phyloP scores from a whole-genome alignment of 225 moss, liverwort and hornwort species.

The Marchantia paleacea region DNA sequence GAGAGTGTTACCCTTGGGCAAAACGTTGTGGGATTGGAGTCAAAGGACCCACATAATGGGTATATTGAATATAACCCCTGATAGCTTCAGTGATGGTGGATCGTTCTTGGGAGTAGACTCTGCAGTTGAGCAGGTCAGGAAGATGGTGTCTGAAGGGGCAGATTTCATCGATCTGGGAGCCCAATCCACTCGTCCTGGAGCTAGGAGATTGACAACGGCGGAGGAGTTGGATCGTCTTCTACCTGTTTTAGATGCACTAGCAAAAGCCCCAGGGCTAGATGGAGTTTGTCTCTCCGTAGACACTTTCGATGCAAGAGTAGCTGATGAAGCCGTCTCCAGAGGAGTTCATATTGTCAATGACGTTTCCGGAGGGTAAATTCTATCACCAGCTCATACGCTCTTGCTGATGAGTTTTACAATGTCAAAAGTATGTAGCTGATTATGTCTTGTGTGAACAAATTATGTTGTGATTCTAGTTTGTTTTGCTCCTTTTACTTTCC shows the following conservation, averaged over 20 bases:
- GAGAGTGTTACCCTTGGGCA: slow-evolving; percentile 78
- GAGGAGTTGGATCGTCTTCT: slow-evolving; percentile 71
- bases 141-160: slow-evolving; percentile 75
- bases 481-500: no score
- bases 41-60: slow-evolving; percentile 86
- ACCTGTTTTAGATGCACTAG: slow-evolving; percentile 70
- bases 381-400: background rate
- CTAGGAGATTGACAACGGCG: slow-evolving; percentile 63
- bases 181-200: slow-evolving; percentile 86
- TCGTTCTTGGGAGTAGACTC: slow-evolving; percentile 53
- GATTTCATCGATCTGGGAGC: slow-evolving; percentile 92
- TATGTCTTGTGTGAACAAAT: no score
- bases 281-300: slow-evolving; percentile 68
- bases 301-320: slow-evolving; percentile 86
- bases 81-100: slow-evolving; percentile 94
- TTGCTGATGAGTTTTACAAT: background rate
- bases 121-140: slow-evolving; percentile 63
- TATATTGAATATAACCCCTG: slow-evolving; percentile 83
- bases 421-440: background rate
- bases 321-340: slow-evolving; percentile 59
- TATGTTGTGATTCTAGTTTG: no score
- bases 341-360: slow-evolving; percentile 83
- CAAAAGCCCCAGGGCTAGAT: slow-evolving; percentile 51
- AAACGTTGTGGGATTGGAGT: slow-evolving; percentile 72
- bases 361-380: slow-evolving; percentile 72